phyloP scores from a whole-genome alignment of 805 yeast species.

The Candida silvicultrix region DNA sequence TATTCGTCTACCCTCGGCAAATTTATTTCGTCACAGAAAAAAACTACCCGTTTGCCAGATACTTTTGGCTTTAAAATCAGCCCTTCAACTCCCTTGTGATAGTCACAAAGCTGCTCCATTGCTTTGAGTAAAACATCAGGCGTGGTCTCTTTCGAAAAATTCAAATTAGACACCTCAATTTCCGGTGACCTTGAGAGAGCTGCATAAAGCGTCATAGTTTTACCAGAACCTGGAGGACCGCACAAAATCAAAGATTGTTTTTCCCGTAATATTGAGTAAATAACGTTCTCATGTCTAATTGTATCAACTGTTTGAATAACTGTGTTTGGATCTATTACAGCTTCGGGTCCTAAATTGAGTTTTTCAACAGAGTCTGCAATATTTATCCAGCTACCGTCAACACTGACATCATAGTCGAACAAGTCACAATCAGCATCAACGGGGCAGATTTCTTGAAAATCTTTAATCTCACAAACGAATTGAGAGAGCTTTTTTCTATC shows the following conservation, averaged over 20 bases:
- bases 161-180: slow-evolving; percentile 59
- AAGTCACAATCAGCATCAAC: slow-evolving; percentile 18
- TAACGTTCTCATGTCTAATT: slow-evolving; percentile 51
- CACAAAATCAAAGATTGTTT: slow-evolving; percentile 65
- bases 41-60: slow-evolving; percentile 64
- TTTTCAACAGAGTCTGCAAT: slow-evolving; percentile 35
- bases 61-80: slow-evolving; percentile 48
- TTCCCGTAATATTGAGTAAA: slow-evolving; percentile 49
- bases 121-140: slow-evolving; percentile 56
- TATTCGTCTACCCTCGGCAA: slow-evolving; percentile 66
- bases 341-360: slow-evolving; percentile 47
- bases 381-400: slow-evolving; percentile 40
- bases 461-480: slow-evolving; percentile 16
- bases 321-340: slow-evolving; percentile 52
- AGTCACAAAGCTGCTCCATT: slow-evolving; percentile 67
- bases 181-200: slow-evolving; percentile 54
- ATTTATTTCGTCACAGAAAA: slow-evolving; percentile 90
- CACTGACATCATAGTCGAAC: slow-evolving; percentile 32
- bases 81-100: slow-evolving; percentile 47
- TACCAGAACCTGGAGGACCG: slow-evolving; percentile 98
- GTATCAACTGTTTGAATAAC: slow-evolving; percentile 83
- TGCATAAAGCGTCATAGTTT: slow-evolving; percentile 81
- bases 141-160: slow-evolving; percentile 77
- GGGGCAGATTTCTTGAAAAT: slow-evolving; percentile 15
- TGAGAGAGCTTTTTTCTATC: slow-evolving; percentile 34